Conservation (phyloP, 2,329 filamentous ascomycete species). For the Penicillium sp. region DNA sequence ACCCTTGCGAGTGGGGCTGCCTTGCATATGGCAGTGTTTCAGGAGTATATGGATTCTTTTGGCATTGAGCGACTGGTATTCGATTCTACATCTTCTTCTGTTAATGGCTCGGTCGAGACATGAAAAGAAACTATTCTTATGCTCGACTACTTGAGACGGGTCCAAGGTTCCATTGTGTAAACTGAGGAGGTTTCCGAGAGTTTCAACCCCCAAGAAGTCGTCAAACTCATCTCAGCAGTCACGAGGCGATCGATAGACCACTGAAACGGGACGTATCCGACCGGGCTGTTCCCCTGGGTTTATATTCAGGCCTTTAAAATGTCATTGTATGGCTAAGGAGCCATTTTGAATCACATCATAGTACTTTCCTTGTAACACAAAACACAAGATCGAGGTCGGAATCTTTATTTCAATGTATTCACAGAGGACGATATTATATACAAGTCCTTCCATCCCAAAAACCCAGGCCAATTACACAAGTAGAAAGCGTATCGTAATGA, state of each 20-base stretch:
- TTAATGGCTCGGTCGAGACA: constrained; percentile 9
- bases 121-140: constrained; percentile 3
- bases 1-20: not conserved
- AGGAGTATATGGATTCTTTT: constrained; percentile 13
- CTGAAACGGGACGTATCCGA: too few species aligned
- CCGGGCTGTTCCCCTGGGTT: too few species aligned
- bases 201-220: too few species aligned
- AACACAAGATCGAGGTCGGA: not conserved
- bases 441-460: not conserved
- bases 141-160: too few species aligned
- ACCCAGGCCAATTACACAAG: not conserved
- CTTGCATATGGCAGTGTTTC: constrained; percentile 5
- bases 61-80: constrained; percentile 16
- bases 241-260: too few species aligned
- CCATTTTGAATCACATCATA: not conserved
- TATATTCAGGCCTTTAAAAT: too few species aligned
- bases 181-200: too few species aligned
- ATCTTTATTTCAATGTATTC: not conserved
- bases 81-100: not conserved
- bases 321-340: not conserved
- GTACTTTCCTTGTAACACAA: not conserved
- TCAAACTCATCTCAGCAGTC: too few species aligned
- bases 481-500: not conserved
- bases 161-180: not conserved
- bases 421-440: constrained; percentile 6